Evolutionary conservation across 2,329 filamentous ascomycete genomes (phyloP), one percentile per base, ranked within the genome.

Genomic region (Zopfia rhizophila): DNA sequence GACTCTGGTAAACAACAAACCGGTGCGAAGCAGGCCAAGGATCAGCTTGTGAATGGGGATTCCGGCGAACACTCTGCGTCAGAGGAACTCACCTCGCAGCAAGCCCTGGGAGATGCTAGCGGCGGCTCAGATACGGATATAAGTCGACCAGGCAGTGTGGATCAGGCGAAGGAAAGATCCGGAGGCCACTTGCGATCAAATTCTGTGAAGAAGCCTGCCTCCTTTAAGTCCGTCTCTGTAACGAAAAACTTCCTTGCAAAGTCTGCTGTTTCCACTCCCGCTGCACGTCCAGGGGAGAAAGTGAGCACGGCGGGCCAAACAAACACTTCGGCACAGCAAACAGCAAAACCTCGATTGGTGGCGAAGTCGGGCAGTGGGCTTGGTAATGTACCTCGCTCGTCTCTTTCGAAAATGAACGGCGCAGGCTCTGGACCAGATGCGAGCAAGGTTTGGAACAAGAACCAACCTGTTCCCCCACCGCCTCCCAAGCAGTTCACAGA

Each of bases 201-300:
- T 52, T 78, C 85, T 3, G 77, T 85, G 53, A 91, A 89, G 79
- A 93, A 90, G 72, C 85, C 86, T 14, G 76, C 86, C 13, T 87
- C 85, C 10, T 94, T 95, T 79, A 95, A 94, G 72, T 84, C 90
- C 13, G 88, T 94, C 35, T 92, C 89, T 4, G 88, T 93, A 57
- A 93, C 92, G 57, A 91, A 89, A 72, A 91, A 84, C 30, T 95
- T 93, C 66, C 79, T 94, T n/a, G 83, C 88, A 49, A 93, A 93
- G 71, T 80, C 83, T 17, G 78, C 75, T 14, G 69, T 82, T n/a
- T 72, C 80, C n/a, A 72, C 76, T 23, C 75, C 81, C 7, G 60
- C 73, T 24, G 68, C 77, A 27, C 83, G 83, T 63, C 56, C 71
- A 23, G 75, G 79, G 28, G 82, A 86, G 32, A 86, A 84, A 75